Base-by-base conservation (phyloP, 495 filamentous ascomycete genomes). In the Hyphodiscus hymeniophilus region DNA sequence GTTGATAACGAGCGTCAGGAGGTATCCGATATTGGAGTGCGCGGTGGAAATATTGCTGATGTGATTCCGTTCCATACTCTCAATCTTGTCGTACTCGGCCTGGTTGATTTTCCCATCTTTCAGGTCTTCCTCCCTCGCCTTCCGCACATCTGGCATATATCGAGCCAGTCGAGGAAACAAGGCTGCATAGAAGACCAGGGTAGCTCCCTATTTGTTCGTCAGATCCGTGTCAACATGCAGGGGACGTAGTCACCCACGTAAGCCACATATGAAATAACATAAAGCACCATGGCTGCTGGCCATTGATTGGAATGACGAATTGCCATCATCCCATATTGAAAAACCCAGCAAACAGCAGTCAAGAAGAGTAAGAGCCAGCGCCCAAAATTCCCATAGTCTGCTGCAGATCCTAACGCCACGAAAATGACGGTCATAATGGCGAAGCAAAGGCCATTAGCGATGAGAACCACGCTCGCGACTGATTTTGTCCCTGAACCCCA, bases 401-500 rank as follows among this genome's bases (percentile, higher is more conserved):
- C 72, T 18, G 70, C 68, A 47, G 65, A 70, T 0, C 72, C 72
- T 0, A 75, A 58, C 57, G 66, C 68, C 7, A 75, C 57, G 44
- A 75, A 75, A 4, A 72, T 67, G 4, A 73, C 58, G 1, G 70
- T 71, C 68, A 73, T 73, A 39, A 73, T 64, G 5, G 68, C 60
- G 50, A 75, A 75, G 40, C 69, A 72, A 45, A 75, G 63, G 8
- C 72, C 70, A 41, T 73, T 73, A 17, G 70, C 69, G 31, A 75
- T 70, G 0, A 75, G 51, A 10, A 73, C 61, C 15, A 75, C 66
- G 1, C 67, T 72, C 16, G 69, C 63, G 45, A 71, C 63, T 3
- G 66, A 67, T 54, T 63, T 57, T 7, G 67, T 65, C 22, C 70
- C 66, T 0, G 66, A 66, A 0, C 63, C 67, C 70, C 70, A 74